These are phyloP conservation scores for Cudoniella acicularis DNA, from an alignment of 495 filamentous ascomycete species.

Conservation along the genomic window DNA sequence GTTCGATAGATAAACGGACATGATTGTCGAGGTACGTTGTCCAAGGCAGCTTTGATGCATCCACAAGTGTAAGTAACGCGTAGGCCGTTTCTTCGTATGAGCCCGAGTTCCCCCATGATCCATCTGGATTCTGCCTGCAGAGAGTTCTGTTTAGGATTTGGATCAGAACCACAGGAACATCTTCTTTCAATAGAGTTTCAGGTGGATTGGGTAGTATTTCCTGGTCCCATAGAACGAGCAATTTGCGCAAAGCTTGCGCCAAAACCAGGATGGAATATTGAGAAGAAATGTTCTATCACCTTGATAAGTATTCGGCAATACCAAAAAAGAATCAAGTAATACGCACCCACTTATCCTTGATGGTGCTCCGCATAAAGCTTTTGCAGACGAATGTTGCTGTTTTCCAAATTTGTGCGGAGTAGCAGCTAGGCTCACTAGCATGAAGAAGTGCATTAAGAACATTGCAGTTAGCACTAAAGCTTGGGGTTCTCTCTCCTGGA, in stretches of 20 bases:
- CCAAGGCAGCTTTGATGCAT: not conserved
- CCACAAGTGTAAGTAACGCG: conserved; percentile 11
- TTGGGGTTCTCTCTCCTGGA: conserved; percentile 33
- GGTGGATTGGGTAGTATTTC: not conserved
- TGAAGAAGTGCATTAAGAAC: conserved; percentile 35
- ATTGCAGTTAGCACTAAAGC: conserved; percentile 43
- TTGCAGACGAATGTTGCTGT: not conserved
- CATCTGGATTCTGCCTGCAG: not conserved
- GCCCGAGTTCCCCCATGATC: conserved; percentile 5
- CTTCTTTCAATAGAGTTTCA: not conserved
- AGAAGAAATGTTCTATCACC: not conserved
- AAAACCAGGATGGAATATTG: not conserved
- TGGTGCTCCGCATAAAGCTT: not conserved
- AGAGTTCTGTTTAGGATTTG: not conserved
- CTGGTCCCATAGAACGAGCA: not conserved
- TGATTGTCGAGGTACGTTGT: not conserved
- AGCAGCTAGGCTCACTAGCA: conserved; percentile 8
- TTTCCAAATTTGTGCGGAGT: not conserved
- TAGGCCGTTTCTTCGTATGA: conserved; percentile 20
- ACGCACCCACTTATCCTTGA: not conserved
- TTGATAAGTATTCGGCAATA: not conserved
- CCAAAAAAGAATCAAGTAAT: no score
- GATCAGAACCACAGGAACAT: not conserved
- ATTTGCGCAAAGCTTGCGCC: not conserved
- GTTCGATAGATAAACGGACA: not conserved